Base-by-base conservation (phyloP, 306 rosid species). In the Sindora glabra region DNA sequence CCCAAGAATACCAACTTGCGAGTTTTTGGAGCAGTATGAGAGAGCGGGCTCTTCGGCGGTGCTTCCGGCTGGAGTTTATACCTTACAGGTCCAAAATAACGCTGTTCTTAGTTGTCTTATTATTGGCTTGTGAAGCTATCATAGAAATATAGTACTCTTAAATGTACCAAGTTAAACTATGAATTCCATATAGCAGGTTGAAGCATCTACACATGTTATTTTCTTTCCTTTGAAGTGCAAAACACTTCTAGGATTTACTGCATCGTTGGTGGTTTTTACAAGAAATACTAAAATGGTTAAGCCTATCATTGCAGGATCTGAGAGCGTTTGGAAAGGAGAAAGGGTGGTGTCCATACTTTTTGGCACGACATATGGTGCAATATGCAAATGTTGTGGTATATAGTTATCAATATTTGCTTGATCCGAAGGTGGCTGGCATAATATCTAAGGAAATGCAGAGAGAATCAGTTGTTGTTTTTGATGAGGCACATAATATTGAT, bases 351-450 rank as follows among this genome's bases (percentile, higher is more conserved):
- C 96, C 96, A 9, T 88, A 88, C 79, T 91, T 65, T 72, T 67
- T 91, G 84, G 98, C 98, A 29, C 85, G 96, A 11, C 95, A 84
- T 69, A 88, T 91, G 96, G 96, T 91, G 67, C 92, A 91, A 73
- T 83, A 75, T 63, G 95, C 96, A 10, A 91, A 91, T 54, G 98
- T 91, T 59, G 84, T 91, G 46, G 98, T 91, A 14, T 88, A 88
- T 71, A 91, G 98, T 57, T 88, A 91, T 71, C 98, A 91, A 65
- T 91, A 91, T 74, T 51, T 91, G 77, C 98, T 91, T 74, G 96
- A 91, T 76, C 98, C 96, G 0, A 85, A 88, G 75, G 98, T 91
- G 64, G 96, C 98, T 34, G 73, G 89, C 47, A 83, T 85, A 65
- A 88, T 88, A 67, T 91, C 96, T 22, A 91, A 91, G 83, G 98